A percentile compares a stretch with the other conserved stretches of the same genome.
These are phyloP conservation scores for Kazachstania africana DNA, from an alignment of 805 yeast genomes.

Conservation along the genomic window DNA sequence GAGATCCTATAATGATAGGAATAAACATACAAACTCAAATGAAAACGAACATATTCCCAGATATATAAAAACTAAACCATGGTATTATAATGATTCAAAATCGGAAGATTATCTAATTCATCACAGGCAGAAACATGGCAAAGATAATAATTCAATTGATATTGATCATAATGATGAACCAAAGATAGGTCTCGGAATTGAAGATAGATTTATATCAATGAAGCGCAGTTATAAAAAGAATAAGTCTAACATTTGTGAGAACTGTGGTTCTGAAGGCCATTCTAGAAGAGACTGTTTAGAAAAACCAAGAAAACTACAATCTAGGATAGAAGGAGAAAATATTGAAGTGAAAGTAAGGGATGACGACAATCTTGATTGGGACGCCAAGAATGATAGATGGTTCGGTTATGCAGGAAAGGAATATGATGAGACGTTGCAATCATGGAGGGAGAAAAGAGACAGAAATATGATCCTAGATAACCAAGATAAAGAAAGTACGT, in stretches of 20 bases:
- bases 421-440: conserved; percentile 39
- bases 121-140: conserved; percentile 32
- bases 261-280: conserved; percentile 48
- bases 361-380: conserved; percentile 34
- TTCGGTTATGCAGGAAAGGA: conserved; percentile 61
- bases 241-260: conserved; percentile 30
- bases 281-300: conserved; percentile 44
- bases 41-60: conserved; percentile 22
- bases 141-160: conserved; percentile 27
- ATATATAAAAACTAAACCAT: conserved; percentile 24
- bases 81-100: conserved; percentile 24
- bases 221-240: neutral
- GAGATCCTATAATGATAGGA: conserved; percentile 1
- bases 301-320: conserved; percentile 33
- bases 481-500: conserved; percentile 9
- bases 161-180: conserved; percentile 39
- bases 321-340: conserved; percentile 17
- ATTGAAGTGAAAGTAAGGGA: conserved; percentile 9
- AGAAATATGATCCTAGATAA: conserved; percentile 6
- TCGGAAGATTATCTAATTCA: conserved; percentile 41
- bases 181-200: conserved; percentile 43
- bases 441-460: conserved; percentile 30
- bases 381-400: conserved; percentile 71
- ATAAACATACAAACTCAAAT: conserved; percentile 1
- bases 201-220: conserved; percentile 31